Evolutionary conservation across 805 yeast species (phyloP).

Genomic region (Kluyveromyces lactis): DNA sequence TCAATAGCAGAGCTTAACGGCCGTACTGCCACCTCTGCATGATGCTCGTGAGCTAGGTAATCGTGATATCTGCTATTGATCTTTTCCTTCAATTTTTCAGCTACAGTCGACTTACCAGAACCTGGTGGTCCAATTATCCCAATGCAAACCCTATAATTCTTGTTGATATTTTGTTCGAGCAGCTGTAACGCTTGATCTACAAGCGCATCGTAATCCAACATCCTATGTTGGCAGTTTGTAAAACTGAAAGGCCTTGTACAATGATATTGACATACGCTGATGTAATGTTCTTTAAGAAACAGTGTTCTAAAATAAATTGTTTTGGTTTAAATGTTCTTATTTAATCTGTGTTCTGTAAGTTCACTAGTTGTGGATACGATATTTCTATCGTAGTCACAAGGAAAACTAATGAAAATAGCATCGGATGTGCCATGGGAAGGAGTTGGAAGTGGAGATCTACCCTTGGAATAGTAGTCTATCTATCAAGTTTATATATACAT

Average conservation of each 20-base stretch:
- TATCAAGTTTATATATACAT: too few relatives aligned
- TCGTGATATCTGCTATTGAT: slow-evolving; percentile 29
- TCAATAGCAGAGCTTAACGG: slow-evolving; percentile 1
- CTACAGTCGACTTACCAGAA: slow-evolving; percentile 71
- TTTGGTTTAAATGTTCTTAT: too few relatives aligned
- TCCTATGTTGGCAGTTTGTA: slow-evolving; percentile 18
- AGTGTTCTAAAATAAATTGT: too few relatives aligned
- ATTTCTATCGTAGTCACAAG: too few relatives aligned
- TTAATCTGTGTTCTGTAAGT: too few relatives aligned
- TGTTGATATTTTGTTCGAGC: slow-evolving; percentile 16
- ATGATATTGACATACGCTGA: not conserved
- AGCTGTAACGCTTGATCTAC: slow-evolving; percentile 27
- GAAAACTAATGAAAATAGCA: too few relatives aligned
- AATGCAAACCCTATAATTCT: slow-evolving; percentile 42
- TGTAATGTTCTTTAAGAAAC: too few relatives aligned
- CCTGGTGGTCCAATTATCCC: slow-evolving; percentile 76
- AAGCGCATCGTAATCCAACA: slow-evolving; percentile 24
- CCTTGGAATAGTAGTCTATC: too few relatives aligned
- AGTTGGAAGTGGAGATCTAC: too few relatives aligned
- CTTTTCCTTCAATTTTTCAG: slow-evolving; percentile 36
- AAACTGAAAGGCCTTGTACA: not conserved
- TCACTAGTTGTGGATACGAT: too few relatives aligned
- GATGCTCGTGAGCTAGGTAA: not conserved
- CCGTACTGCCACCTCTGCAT: not conserved
- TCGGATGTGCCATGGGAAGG: too few relatives aligned